A percentile compares a stretch with the other conserved stretches of the same genome.
phyloP scores from a whole-genome alignment of 805 yeast species.

The Blastobotrys chiropterorum region DNA sequence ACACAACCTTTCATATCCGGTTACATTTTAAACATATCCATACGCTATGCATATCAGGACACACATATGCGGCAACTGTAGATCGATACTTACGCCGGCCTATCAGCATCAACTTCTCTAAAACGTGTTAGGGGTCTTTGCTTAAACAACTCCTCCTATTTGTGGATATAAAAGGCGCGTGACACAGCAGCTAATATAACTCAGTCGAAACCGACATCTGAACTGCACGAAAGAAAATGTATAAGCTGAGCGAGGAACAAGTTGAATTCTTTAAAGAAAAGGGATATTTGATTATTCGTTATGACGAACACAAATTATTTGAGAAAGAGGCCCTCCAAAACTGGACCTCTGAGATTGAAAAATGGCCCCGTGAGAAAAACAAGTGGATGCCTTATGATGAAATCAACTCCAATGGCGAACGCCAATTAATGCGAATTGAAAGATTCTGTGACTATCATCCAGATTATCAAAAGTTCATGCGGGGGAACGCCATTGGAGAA shows the following conservation, averaged over 20 bases:
- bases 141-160: no score
- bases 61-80: no score
- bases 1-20: no score
- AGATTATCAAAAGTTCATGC: constrained; percentile 8
- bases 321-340: constrained; percentile 6
- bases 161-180: no score
- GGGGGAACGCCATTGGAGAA: constrained; percentile 7
- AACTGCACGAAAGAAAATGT: no score
- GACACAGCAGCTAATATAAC: no score
- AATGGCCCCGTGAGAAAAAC: constrained; percentile 8
- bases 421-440: constrained; percentile 13
- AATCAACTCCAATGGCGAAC: constrained; percentile 12
- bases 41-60: no score
- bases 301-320: constrained; percentile 11
- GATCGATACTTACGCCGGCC: no score
- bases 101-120: no score
- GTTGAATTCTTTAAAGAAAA: constrained; percentile 6
- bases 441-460: constrained; percentile 11
- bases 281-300: constrained; percentile 10
- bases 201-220: no score
- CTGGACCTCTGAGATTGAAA: constrained; percentile 12
- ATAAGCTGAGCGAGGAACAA: constrained; percentile 6
- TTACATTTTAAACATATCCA: no score
- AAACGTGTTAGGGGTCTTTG: no score
- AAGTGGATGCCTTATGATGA: constrained; percentile 15